Conservation (phyloP, 2,329 filamentous ascomycete species). For the Didymella sp. region DNA sequence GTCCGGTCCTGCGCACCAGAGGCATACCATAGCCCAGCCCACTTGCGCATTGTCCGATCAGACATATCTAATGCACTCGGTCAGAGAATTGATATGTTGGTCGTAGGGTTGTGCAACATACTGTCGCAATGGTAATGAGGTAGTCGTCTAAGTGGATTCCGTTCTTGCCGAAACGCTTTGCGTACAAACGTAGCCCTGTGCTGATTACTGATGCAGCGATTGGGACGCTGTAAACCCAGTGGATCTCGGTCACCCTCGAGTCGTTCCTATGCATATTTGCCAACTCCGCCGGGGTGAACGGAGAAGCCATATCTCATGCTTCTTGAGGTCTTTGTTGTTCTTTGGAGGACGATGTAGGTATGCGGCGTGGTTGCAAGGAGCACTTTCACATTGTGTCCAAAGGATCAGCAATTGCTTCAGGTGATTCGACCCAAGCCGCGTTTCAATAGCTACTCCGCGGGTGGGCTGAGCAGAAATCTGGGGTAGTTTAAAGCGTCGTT, state of each 20-base stretch:
- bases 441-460: neutral
- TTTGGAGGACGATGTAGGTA: constrained; percentile 5
- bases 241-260: constrained; percentile 39
- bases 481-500: constrained; percentile 5
- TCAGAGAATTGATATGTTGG: neutral
- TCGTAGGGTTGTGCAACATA: constrained; percentile 19
- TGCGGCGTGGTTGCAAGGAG: constrained; percentile 16
- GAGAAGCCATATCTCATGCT: constrained; percentile 28
- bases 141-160: constrained; percentile 46
- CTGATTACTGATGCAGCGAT: constrained; percentile 37
- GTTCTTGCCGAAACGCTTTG: constrained; percentile 40
- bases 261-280: constrained; percentile 39
- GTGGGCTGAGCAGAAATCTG: neutral
- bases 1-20: neutral
- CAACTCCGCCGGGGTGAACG: constrained; percentile 39
- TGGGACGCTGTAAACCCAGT: constrained; percentile 43
- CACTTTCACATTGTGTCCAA: constrained; percentile 10
- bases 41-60: constrained; percentile 40
- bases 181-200: constrained; percentile 39
- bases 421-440: neutral
- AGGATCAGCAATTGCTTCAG: constrained; percentile 1
- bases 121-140: constrained; percentile 41
- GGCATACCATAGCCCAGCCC: constrained; percentile 39
- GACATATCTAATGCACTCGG: constrained; percentile 30
- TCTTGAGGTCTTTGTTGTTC: constrained; percentile 1